Base-by-base conservation (phyloP, 2,329 filamentous ascomycete genomes). In the Oidium heveae region DNA sequence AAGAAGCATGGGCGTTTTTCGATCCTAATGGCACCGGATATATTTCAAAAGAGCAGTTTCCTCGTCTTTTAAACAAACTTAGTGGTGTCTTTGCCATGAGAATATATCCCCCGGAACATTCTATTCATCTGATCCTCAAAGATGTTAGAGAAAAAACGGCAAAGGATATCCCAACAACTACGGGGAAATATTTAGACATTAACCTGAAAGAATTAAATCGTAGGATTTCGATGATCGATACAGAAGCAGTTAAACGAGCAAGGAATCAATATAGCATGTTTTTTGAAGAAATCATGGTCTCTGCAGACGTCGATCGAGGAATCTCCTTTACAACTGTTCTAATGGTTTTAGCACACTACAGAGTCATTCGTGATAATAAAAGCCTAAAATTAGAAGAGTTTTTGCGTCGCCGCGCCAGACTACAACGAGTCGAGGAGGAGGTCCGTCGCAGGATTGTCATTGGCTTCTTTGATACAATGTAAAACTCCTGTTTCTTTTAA, bases 291-390 rank as follows among this genome's bases (percentile, higher is more conserved):
- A 84, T 96, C 20, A 78, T 96, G 67, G 86, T 95, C 6, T 89
- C 87, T 4, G 86, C 88, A 4, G 88, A 98, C 66, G 84, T 82
- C 0, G 86, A 93, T 63, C 77, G 78, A 58, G 91, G 91, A 51
- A 93, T 98, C 57, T 82, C 85, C 0, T 98, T 98, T 66, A 91
- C 86, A 2, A 82, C 83, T 7, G 82, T 95, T 22, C 73, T 98
- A 53, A 91, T 98, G 83, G 93, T 94, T 57, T 73, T 98, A 56
- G 89, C 93, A 36, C 91, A 98, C 68, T 94, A 98, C 73, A 98
- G 96, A 63, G 87, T 98, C 63, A 98, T 98, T 66, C 94, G 82
- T 61, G 91, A 98, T 68, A 95, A 83, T 71, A 95, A 95, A 73
- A 94, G 87, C 67, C 71, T 98, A 64, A 82, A 76, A 81, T 75